Conservation (phyloP, 176 grass and related monocot species). For the Carex pumila region DNA sequence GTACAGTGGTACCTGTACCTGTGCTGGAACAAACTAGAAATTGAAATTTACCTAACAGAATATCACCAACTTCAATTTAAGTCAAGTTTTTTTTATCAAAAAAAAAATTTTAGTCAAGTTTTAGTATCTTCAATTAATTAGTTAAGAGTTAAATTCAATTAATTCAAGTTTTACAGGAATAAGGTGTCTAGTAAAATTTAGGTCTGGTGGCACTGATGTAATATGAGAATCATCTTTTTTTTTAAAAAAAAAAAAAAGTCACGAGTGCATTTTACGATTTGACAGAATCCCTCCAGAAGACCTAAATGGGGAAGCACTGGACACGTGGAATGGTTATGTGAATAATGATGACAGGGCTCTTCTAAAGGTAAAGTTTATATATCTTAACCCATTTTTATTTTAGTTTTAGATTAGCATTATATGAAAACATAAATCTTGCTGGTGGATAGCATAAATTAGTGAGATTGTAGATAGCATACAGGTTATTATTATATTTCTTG, state of each 20-base stretch:
- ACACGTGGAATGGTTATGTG: slow-evolving; percentile 72
- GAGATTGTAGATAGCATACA: slow-evolving; percentile 92
- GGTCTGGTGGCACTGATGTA: background rate
- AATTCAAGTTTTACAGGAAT: no score
- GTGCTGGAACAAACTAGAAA: no score
- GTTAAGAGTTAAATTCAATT: no score
- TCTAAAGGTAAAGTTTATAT: slow-evolving; percentile 94
- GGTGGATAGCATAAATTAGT: slow-evolving; percentile 57
- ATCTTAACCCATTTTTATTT: slow-evolving; percentile 18
- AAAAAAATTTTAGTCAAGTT: no score
- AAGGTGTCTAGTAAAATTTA: background rate
- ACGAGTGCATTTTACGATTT: slow-evolving; percentile 12
- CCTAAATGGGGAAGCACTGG: slow-evolving; percentile 30
- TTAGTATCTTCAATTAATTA: no score
- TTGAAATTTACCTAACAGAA: no score
- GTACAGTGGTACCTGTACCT: no score
- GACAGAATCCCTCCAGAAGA: slow-evolving; percentile 49
- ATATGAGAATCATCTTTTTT: background rate
- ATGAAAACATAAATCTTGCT: slow-evolving; percentile 86
- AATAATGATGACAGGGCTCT: slow-evolving; percentile 85
- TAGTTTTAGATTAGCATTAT: slow-evolving; percentile 6
- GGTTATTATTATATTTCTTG: slow-evolving; percentile 31
- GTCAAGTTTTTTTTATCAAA: no score
- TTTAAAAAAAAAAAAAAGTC: background rate
- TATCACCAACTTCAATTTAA: no score